Evolutionary conservation across 441 rosid species (phyloP).

Genomic region (Cnidoscolus chayamansa): DNA sequence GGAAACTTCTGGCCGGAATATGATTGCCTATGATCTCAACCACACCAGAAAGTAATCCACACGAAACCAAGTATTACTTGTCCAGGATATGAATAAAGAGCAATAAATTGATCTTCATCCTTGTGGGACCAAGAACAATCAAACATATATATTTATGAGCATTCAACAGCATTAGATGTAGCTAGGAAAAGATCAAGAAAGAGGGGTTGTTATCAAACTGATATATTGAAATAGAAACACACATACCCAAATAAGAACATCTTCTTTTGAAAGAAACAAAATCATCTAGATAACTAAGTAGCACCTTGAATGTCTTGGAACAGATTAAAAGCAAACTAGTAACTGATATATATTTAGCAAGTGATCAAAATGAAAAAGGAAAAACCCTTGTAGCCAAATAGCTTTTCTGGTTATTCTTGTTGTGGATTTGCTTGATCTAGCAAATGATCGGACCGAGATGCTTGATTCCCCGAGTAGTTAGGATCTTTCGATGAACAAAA

Average conservation of each 20-base stretch:
- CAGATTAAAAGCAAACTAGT: too few species aligned
- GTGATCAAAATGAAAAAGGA: neutral
- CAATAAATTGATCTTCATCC: neutral
- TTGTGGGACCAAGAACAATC: too few species aligned
- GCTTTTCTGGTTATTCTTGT: conserved; percentile 10
- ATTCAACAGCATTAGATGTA: neutral
- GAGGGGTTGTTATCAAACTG: neutral
- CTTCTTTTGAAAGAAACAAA: neutral
- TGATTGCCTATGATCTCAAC: conserved; percentile 11
- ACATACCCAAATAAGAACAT: neutral
- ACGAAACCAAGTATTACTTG: neutral
- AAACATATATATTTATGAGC: neutral
- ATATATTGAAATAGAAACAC: conserved; percentile 2
- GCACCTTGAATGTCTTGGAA: too few species aligned
- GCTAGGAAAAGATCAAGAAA: neutral
- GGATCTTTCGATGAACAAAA: conserved; percentile 25
- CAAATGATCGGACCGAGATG: conserved; percentile 56
- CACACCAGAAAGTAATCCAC: conserved; percentile 10
- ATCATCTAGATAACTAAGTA: neutral
- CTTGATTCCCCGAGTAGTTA: conserved; percentile 55
- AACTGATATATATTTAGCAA: neutral
- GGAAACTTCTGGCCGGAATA: conserved; percentile 8
- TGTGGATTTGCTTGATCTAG: conserved; percentile 35
- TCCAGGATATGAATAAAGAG: neutral
- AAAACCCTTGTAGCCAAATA: conserved; percentile 12